These are phyloP conservation scores for Hordeum vulgare DNA, from an alignment of 176 grass and related monocot species.

Conservation along the genomic window DNA sequence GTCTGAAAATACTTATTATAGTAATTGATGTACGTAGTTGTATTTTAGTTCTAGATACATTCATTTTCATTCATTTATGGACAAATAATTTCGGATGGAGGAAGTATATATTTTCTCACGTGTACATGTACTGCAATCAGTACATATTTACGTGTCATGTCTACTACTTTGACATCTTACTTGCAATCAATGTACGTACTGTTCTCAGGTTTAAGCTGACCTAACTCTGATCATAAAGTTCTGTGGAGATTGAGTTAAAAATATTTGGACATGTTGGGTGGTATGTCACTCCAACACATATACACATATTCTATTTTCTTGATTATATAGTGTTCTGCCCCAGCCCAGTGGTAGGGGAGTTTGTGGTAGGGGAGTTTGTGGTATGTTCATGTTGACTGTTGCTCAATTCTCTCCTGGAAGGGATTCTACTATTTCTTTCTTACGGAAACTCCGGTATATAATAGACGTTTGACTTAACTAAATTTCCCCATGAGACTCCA, in stretches of 20 bases:
- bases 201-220: neutral
- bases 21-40: no score
- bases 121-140: neutral
- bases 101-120: no score
- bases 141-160: no score
- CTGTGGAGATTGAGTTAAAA: neutral
- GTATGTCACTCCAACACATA: neutral
- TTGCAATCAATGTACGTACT: constrained; percentile 5
- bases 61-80: no score
- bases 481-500: neutral
- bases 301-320: no score
- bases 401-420: no score
- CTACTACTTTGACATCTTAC: neutral
- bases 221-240: neutral
- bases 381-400: neutral
- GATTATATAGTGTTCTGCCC: no score
- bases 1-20: no score
- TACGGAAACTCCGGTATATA: no score
- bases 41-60: no score
- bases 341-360: neutral
- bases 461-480: neutral
- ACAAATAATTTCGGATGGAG: no score
- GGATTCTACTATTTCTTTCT: no score
- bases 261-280: neutral
- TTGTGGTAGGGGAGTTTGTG: neutral